Evolutionary conservation across 1,284 basidiomycete species (phyloP).

Genomic region (Pholiota adiposa): DNA sequence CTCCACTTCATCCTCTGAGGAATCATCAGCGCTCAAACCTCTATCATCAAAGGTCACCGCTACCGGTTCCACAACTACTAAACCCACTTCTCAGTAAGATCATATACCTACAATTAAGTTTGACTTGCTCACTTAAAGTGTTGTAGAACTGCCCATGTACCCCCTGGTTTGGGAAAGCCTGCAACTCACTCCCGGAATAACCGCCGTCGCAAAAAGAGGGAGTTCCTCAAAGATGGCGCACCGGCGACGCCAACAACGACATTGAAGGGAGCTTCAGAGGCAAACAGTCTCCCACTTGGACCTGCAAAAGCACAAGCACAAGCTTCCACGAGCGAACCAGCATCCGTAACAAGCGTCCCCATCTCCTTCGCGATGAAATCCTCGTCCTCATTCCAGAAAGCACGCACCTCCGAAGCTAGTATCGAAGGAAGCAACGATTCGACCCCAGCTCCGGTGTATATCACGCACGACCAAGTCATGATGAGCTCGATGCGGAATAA

Average conservation of each 20-base stretch:
- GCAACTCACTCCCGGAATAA: constrained; percentile 70
- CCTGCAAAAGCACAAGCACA: not conserved
- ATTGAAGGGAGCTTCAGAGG: constrained; percentile 32
- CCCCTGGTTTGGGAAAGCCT: constrained; percentile 53
- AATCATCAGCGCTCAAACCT: constrained; percentile 20
- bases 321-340: not conserved
- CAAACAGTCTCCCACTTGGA: constrained; percentile 35
- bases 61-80: not conserved
- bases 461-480: constrained; percentile 37
- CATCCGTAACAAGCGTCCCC: not conserved
- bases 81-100: constrained; percentile 9
- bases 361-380: not conserved
- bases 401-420: not conserved
- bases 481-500: constrained; percentile 72
- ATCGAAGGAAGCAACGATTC: not conserved
- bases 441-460: constrained; percentile 10
- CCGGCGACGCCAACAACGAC: not conserved
- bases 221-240: constrained; percentile 23
- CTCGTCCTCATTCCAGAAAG: not conserved
- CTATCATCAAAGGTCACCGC: constrained; percentile 11
- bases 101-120: not conserved
- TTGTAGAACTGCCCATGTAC: constrained; percentile 21
- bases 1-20: constrained; percentile 13
- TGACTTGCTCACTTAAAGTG: not conserved
- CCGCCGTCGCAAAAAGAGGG: constrained; percentile 44